Evolutionary conservation across 495 filamentous ascomycete species (phyloP), one percentile per base, ranked within the genome.

Genomic region (Penicillium longicatenatum): DNA sequence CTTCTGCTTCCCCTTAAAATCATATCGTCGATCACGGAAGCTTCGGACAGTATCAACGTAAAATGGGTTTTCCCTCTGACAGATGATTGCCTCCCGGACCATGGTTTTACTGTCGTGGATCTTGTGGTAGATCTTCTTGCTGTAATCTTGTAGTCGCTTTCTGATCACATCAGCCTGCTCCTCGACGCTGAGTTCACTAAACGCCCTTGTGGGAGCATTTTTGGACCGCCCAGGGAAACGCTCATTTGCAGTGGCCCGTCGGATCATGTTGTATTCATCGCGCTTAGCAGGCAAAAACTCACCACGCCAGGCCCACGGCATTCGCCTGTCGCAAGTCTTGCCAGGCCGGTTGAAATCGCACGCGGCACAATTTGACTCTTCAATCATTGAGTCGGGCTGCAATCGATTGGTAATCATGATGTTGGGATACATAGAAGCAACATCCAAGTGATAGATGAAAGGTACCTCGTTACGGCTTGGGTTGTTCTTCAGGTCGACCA

Each of bases 341-440:
- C 95, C 95, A 0, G 94, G 94, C 35, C 94, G 81, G 61, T 99
- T 99, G 81, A 99, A 99, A 65, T 99, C 94, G 70, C 94, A 99
- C 8, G 95, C 92, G 1, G 94, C 94, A 66, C 94, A 99, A 60
- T 94, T 88, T 3, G 95, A 93, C 68, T 99, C 94, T 45, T 92
- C 75, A 39, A 98, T 96, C 91, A 99, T 94, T 5, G 95, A 98
- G 70, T 99, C 94, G 1, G 94, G 94, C 55, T 99, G 94, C 30
- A 99, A 74, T 64, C 94, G 90, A 67, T 99, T 99, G 10, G 95
- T 99, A 4, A 94, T 98, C 95, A 99, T 99, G 73, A 99, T 99
- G 69, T 99, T 99, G 17, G 94, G 94, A 71, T 99, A 99, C 94
- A 99, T 99, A 51, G 94, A 96, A 16, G 94, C 94, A 46, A 99